Evolutionary conservation across 2,329 filamentous ascomycete genomes (phyloP), one percentile per base, ranked within the genome.

Genomic region (Zymoseptoria ardabiliae): DNA sequence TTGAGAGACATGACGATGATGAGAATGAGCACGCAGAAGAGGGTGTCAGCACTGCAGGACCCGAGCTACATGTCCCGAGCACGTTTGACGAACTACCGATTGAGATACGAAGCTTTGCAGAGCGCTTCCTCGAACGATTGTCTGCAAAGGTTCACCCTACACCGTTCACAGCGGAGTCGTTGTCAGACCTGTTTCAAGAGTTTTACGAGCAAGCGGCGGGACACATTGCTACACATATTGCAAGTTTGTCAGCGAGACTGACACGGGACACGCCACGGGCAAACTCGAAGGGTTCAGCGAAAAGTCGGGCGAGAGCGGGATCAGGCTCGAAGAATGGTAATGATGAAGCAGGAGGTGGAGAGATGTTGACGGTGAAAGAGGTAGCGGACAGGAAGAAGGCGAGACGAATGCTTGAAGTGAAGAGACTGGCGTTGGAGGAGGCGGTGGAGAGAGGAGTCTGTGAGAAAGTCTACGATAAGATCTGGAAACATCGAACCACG

Each of bases 41-140:
- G 7, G 63, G 64, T 17, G 45, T 30, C n/a, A 65, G 69, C 21
- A 59, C 60, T 10, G 62, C 61, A n/a, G 67, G 61, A 19, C 67
- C 69, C 2, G 72, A 72, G 54, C 58, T 74, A 56, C 67, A 72
- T 50, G 66, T 79, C 11, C 78, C 88, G 3, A 83, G 90, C 63
- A 87, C 90, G 59, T 87, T 94, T 63, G 90, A 96, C 68, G 89
- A 96, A 70, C 84, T 99, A 50, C 94, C 94, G 13, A 94, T 97
- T 69, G 94, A 99, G 80, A 84, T 99, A 60, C 83, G 94, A 60
- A 94, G 90, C 73, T 78, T 97, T 71, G 91, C 89, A 20, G 93
- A 97, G 74, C 90, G 89, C 71, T 99, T 99, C 72, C 87, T 97
- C 69, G 91, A 96, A 62, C 93, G 91, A 6, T 78, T 99, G 23